Base-by-base conservation (phyloP, 495 filamentous ascomycete genomes). In the Penicillium mononematosum region DNA sequence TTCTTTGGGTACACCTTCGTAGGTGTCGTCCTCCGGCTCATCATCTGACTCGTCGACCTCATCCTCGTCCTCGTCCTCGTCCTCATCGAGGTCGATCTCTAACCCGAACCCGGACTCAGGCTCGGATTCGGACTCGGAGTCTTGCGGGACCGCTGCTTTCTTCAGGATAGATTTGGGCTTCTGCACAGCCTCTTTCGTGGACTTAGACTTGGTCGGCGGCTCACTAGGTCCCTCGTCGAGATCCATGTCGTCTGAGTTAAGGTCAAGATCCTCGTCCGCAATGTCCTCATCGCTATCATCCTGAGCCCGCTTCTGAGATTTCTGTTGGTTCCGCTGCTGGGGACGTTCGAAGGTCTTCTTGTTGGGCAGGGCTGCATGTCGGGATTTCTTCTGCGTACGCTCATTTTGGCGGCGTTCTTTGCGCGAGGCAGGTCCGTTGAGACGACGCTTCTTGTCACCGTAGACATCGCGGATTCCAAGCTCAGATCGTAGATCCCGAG, bases 381-480 rank as follows among this genome's bases (percentile, higher is more conserved):
- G 69, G 53, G 68, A 60, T 64, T 83, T 88, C 68, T 85, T 85
- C 64, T 78, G 72, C 32, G 66, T 62, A 48, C 85, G 75, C 55
- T 82, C 83, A 24, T 77, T 79, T 63, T 81, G 85, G 12, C 84
- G 77, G 38, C 79, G 76, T 42, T 88, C 84, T 76, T 88, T 89
- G 51, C 85, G 81, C 31, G 75, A 68, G 1, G 63, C 63, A 42
- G 76, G 72, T 9, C 69, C 71, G 32, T 68, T 73, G 6, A 66
- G 69, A 46, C 67, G 73, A 24, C 75, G 73, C 56, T 75, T 71
- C 61, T 75, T 75, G 5, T 69, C 66, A 14, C 70, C 68, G 43
- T 74, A 75, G 3, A 63, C 59, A 61, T 75, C 77, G 53, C 73
- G 69, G 27, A 80, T 75, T 4, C 81, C 82, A 17, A 91, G 66